Conservation (phyloP, 1,284 basidiomycete species). For the Trametes polyzona region DNA sequence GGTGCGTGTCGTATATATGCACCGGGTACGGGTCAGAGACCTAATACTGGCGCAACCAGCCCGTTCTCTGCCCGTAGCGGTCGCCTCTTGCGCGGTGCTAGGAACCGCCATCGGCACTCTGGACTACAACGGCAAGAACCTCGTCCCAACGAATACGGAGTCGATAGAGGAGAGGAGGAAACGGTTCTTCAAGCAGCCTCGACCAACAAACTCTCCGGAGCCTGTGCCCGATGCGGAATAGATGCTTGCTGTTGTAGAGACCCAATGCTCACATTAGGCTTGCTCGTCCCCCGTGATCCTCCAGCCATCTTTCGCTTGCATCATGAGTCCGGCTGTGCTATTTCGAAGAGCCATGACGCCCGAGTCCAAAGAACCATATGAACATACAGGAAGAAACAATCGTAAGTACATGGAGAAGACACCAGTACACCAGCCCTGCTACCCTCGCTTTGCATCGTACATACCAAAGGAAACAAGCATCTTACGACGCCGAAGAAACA, state of each 20-base stretch:
- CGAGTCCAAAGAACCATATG: too few species aligned
- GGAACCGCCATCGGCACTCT: constrained; percentile 85
- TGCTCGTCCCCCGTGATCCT: constrained; percentile 3
- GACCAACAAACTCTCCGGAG: constrained; percentile 34
- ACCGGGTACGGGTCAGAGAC: background rate
- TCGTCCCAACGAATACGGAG: constrained; percentile 46
- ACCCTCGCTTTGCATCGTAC: too few species aligned
- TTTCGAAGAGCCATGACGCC: too few species aligned
- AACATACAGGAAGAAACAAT: too few species aligned
- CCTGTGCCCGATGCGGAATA: constrained; percentile 31
- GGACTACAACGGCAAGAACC: constrained; percentile 74
- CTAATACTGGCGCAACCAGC: constrained; percentile 47
- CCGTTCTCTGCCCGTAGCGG: constrained; percentile 83
- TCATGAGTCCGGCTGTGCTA: background rate
- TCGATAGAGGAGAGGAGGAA: constrained; percentile 61
- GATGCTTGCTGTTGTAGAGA: constrained; percentile 27
- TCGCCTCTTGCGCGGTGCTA: constrained; percentile 81
- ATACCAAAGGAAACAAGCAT: too few species aligned
- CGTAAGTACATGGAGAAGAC: too few species aligned
- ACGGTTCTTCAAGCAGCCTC: constrained; percentile 72
- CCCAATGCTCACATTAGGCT: constrained; percentile 13
- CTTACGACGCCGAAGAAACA: background rate
- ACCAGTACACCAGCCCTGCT: too few species aligned
- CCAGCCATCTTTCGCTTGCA: background rate
- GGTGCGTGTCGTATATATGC: constrained; percentile 50